Evolutionary conservation across 345 rosid species (phyloP).

Genomic region (Brassica cretica): DNA sequence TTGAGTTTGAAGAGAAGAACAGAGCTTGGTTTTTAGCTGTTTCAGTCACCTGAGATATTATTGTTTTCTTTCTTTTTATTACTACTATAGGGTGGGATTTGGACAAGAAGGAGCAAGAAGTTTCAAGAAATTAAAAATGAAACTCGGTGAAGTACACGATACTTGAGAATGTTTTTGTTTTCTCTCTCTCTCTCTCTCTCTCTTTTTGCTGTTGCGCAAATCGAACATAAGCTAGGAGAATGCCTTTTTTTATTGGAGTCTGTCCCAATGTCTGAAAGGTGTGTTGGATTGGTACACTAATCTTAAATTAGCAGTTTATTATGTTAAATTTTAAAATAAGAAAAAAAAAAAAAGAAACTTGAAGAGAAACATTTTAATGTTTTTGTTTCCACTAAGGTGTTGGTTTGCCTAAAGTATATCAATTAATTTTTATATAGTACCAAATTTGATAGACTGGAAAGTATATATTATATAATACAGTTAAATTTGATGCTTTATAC

Average conservation of each 20-base stretch:
- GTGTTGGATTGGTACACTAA: slow-evolving; percentile 28
- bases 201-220: background rate
- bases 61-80: background rate
- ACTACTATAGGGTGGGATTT: background rate
- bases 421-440: background rate
- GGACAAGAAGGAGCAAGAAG: slow-evolving; percentile 15
- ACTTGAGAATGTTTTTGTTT: slow-evolving; percentile 29
- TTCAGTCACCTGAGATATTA: slow-evolving; percentile 3
- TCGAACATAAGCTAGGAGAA: slow-evolving; percentile 28
- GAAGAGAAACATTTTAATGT: slow-evolving; percentile 28
- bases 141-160: slow-evolving; percentile 14
- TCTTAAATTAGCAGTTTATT: slow-evolving; percentile 9
- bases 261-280: slow-evolving; percentile 37
- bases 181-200: background rate
- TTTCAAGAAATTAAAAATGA: slow-evolving; percentile 22
- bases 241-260: slow-evolving; percentile 30
- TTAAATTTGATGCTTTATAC: background rate
- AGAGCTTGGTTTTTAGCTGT: slow-evolving; percentile 22
- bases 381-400: slow-evolving; percentile 4
- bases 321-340: background rate
- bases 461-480: background rate
- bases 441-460: background rate
- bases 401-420: slow-evolving; percentile 8
- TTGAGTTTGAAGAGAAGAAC: slow-evolving; percentile 19
- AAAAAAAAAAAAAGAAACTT: background rate